Percentiles rank a stretch among this genome's conserved stretches.
These are phyloP conservation scores for Pichia nanzhaoensis DNA, from an alignment of 805 yeast species.

Conservation along the genomic window DNA sequence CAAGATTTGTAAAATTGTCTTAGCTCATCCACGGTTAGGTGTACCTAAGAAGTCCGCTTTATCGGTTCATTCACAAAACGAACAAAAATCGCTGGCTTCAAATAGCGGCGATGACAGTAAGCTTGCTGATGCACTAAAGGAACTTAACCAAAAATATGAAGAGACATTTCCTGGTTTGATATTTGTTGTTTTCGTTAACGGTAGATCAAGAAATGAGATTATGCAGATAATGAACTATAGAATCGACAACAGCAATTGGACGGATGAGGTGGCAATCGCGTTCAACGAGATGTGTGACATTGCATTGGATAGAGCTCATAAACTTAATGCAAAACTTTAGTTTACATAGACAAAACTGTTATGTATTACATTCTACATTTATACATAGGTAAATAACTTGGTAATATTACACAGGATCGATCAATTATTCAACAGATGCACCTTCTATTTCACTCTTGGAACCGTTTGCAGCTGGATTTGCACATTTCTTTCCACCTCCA, in stretches of 20 bases:
- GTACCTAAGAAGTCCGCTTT: slow-evolving; percentile 39
- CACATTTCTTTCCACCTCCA: not conserved
- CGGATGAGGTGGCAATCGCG: slow-evolving; percentile 56
- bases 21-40: slow-evolving; percentile 89
- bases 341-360: not conserved
- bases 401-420: too few relatives aligned
- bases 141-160: slow-evolving; percentile 47
- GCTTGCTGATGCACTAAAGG: slow-evolving; percentile 43
- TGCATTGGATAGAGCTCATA: slow-evolving; percentile 69
- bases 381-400: too few relatives aligned
- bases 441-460: too few relatives aligned
- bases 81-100: slow-evolving; percentile 58
- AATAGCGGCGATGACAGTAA: slow-evolving; percentile 32
- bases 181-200: slow-evolving; percentile 87
- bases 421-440: too few relatives aligned
- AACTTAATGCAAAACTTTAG: slow-evolving; percentile 33
- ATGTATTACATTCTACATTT: too few relatives aligned
- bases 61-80: slow-evolving; percentile 60
- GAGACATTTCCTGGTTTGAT: slow-evolving; percentile 55
- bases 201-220: slow-evolving; percentile 59
- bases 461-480: too few relatives aligned
- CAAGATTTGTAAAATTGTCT: slow-evolving; percentile 46
- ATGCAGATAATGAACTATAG: slow-evolving; percentile 57
- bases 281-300: slow-evolving; percentile 89
- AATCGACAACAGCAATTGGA: slow-evolving; percentile 48